Percentiles rank a stretch among this genome's conserved stretches.
Conservation (phyloP, 2,329 filamentous ascomycete genomes). For the Monilinia laxa region DNA sequence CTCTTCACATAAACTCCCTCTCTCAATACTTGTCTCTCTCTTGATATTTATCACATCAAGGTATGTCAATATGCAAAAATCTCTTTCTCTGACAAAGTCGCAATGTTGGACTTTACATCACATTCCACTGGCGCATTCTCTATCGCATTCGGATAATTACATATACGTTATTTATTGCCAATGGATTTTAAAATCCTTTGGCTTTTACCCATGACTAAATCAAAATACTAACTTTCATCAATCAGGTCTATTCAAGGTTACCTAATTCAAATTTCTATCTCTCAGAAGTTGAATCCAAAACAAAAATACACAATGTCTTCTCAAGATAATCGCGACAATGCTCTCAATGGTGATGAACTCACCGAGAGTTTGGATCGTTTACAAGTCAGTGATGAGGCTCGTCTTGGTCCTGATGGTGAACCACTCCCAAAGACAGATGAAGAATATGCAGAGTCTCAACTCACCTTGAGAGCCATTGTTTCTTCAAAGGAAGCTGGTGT, state of each 20-base stretch:
- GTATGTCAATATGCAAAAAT: conserved; percentile 12
- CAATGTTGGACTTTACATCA: not conserved
- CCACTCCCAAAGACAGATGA: conserved; percentile 88
- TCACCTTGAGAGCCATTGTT: conserved; percentile 95
- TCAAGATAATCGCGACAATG: conserved; percentile 38
- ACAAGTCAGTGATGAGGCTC: conserved; percentile 61
- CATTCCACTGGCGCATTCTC: conserved; percentile 20
- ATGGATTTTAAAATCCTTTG: not conserved
- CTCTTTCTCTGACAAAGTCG: not conserved
- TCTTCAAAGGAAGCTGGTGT: conserved; percentile 98
- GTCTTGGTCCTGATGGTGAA: conserved; percentile 72
- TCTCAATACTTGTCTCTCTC: conserved; percentile 8
- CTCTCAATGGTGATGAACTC: conserved; percentile 49
- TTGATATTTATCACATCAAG: conserved; percentile 13
- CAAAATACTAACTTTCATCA: conserved; percentile 1
- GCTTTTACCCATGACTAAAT: not conserved
- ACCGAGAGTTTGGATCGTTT: conserved; percentile 63
- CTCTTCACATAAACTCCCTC: conserved; percentile 19
- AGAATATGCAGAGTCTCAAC: conserved; percentile 88
- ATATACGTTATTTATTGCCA: conserved; percentile 5
- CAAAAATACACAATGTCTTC: conserved; percentile 36
- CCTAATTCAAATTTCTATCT: conserved; percentile 12
- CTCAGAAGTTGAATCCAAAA: conserved; percentile 11
- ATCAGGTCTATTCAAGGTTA: not conserved
- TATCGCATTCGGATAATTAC: conserved; percentile 15